A percentile compares a stretch with the other conserved stretches of the same genome.
phyloP scores from a whole-genome alignment of 441 rosid species.

The Corymbia citriodora region DNA sequence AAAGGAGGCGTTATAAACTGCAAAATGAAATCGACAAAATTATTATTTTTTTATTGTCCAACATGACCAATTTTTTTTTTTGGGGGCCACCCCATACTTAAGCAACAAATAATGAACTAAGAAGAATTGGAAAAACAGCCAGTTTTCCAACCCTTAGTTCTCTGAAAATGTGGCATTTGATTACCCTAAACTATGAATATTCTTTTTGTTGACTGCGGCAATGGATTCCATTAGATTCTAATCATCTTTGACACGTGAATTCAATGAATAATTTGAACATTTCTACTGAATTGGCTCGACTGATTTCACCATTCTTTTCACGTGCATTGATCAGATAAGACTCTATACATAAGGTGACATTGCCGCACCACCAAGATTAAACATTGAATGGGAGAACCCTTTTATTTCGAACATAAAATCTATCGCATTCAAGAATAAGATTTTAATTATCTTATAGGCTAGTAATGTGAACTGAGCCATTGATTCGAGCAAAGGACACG shows the following conservation, averaged over 20 bases:
- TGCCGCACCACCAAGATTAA: neutral
- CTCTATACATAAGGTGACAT: neutral
- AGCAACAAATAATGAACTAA: neutral
- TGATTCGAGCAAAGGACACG: neutral
- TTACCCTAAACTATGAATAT: neutral
- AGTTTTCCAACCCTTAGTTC: neutral
- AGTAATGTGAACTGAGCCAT: neutral
- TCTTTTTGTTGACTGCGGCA: neutral
- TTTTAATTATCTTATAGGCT: neutral
- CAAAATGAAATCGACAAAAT: too few species aligned
- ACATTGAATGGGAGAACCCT: neutral
- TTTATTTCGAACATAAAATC: neutral
- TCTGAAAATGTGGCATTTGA: neutral
- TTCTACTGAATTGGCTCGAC: neutral
- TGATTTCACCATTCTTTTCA: neutral
- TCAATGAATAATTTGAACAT: neutral
- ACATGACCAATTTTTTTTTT: too few species aligned
- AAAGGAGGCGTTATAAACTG: too few species aligned
- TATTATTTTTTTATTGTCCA: too few species aligned
- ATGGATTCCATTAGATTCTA: neutral
- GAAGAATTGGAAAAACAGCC: neutral
- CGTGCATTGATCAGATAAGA: neutral
- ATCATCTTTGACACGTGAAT: neutral
- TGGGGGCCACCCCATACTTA: neutral
- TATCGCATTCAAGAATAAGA: neutral